Conservation (phyloP, 257 asterid genomes). For the Fraxinus pennsylvanica region DNA sequence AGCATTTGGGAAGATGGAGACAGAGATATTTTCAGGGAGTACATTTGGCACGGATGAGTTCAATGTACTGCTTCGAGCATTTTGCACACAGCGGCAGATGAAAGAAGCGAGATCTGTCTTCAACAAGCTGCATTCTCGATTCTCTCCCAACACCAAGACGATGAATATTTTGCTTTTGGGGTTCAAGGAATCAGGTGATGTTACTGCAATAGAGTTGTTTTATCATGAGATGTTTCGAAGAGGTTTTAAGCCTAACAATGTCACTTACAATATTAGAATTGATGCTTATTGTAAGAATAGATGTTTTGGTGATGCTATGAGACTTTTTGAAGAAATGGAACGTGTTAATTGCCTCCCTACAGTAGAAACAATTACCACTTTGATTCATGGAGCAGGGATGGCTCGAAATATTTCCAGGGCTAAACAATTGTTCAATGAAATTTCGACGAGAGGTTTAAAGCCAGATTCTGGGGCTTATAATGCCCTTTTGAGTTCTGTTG, state of each 20-base stretch:
- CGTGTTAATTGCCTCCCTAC: slow-evolving; percentile 49
- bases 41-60: slow-evolving; percentile 73
- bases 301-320: slow-evolving; percentile 68
- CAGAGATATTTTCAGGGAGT: slow-evolving; percentile 41
- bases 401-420: slow-evolving; percentile 69
- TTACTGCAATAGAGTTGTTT: slow-evolving; percentile 82
- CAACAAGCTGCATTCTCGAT: slow-evolving; percentile 62
- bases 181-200: slow-evolving; percentile 80
- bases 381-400: slow-evolving; percentile 92
- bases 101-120: slow-evolving; percentile 81
- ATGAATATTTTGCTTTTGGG: slow-evolving; percentile 90
- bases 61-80: slow-evolving; percentile 79
- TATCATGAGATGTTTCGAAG: slow-evolving; percentile 86
- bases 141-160: slow-evolving; percentile 73
- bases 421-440: slow-evolving; percentile 52
- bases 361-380: slow-evolving; percentile 70
- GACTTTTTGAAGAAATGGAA: slow-evolving; percentile 81
- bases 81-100: slow-evolving; percentile 86
- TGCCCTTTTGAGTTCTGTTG: slow-evolving; percentile 67
- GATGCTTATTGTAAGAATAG: slow-evolving; percentile 81
- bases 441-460: slow-evolving; percentile 43
- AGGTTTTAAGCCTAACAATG: slow-evolving; percentile 72
- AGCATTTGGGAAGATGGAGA: slow-evolving; percentile 87
- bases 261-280: slow-evolving; percentile 68
- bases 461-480: slow-evolving; percentile 75